Conservation (phyloP, 2,329 filamentous ascomycete genomes). For the Trichoderma hamatum region DNA sequence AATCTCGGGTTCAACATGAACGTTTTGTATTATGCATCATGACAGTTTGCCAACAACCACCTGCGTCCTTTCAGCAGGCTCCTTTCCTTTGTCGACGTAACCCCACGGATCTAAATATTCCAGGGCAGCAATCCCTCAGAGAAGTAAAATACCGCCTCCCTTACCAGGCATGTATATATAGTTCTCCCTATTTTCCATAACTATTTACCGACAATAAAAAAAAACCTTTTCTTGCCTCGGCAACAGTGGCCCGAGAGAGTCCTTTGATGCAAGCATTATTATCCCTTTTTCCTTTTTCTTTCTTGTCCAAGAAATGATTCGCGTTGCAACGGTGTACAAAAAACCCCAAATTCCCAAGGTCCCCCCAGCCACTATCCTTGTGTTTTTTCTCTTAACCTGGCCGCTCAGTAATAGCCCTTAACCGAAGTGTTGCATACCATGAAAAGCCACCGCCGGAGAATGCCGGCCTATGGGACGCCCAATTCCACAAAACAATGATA, state of each 20-base stretch:
- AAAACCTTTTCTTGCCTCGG: slow-evolving; percentile 4
- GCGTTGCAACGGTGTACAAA: slow-evolving; percentile 24
- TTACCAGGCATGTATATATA: not conserved
- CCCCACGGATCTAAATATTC: slow-evolving; percentile 8
- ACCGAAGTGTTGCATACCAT: slow-evolving; percentile 13
- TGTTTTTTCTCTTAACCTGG: not conserved
- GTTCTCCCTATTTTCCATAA: not conserved
- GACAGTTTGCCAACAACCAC: slow-evolving; percentile 1
- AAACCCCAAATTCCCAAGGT: slow-evolving; percentile 5
- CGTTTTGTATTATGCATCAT: slow-evolving; percentile 18
- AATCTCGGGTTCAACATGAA: slow-evolving; percentile 1
- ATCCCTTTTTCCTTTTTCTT: not conserved
- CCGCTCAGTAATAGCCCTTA: slow-evolving; percentile 14
- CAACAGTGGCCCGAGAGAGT: slow-evolving; percentile 1
- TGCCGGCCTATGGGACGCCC: slow-evolving; percentile 10
- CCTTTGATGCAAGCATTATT: slow-evolving; percentile 1
- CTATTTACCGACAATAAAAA: slow-evolving; percentile 3
- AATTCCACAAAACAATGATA: slow-evolving; percentile 12
- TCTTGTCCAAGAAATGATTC: slow-evolving; percentile 18
- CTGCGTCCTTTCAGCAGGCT: not conserved
- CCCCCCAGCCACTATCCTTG: not conserved
- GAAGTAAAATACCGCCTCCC: not conserved
- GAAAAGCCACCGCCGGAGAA: slow-evolving; percentile 11
- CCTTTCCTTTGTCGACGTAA: slow-evolving; percentile 4
- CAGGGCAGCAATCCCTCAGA: slow-evolving; percentile 8